Evolutionary conservation across 2,329 filamentous ascomycete species (phyloP), one percentile per base, ranked within the genome.

Genomic region (Botryotinia calthae): DNA sequence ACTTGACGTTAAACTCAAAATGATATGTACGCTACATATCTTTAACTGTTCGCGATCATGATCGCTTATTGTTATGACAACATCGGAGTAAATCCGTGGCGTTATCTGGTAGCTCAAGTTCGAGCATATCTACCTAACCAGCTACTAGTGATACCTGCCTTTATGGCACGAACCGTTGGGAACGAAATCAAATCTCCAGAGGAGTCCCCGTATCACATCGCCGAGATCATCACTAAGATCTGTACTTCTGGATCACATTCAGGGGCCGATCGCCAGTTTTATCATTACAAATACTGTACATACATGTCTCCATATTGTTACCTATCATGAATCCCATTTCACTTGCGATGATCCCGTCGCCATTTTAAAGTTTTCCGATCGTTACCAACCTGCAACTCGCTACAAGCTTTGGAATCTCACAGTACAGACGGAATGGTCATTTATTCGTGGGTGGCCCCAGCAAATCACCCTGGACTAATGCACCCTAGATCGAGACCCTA

Each of bases 401-500:
- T 66, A 66, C 63, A 22, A 37, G 44, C 14, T 37, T 25, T 65
- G 8, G 31, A 51, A n/a, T 48, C 44, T 42, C 37, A 42, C 61
- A 63, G 25, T 63, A 44, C 37, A 40, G 61, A 66, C 25, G n/a
- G 59, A 18, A 40, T 18, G n/a, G 34, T 14, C 34, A 37, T 66
- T 22, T 40, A 40, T 66, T 54, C 34, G 34, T 66, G 64, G 31
- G 31, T 40, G 37, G 25, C 51, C 51, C n/a, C 40, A 44, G 40
- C 62, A 40, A 48, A 34, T 54, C 12, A 64, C 34, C 46, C 34
- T 34, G 34, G 25, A 28, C 64, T 66, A 66, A 66, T 66, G 64
- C 64, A 66, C 46, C 63, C 46, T 66, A 28, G 64, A 66, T 66
- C 64, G 66, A 42, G 61, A 66, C 61, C 70, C 70, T 71, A 48